Evolutionary conservation across 202 grass and related monocot species (phyloP), one percentile per base, ranked within the genome.

Genomic region (Brachypodium distachyon): DNA sequence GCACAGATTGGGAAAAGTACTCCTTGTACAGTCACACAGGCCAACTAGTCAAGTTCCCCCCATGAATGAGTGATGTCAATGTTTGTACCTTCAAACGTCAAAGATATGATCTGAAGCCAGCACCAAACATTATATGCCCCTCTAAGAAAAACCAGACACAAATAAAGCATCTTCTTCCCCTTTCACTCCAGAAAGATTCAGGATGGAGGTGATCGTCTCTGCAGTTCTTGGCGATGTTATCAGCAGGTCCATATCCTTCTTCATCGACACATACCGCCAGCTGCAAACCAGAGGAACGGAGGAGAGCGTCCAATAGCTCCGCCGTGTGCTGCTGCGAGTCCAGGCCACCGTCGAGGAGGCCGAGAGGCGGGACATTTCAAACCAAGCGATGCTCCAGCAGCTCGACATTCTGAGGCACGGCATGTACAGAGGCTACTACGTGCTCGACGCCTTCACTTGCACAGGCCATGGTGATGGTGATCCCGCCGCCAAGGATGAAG

Each of bases 341-440:
- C 19, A 14, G 48, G 49, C 41, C 63, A 69, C 49, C 63, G 38
- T 79, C 11, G 77, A 79, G 77, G 77, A 79, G 62, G 77, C 77
- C 25, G 62, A 79, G 48, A 11, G 50, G 1, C 50, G 77, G 63
- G 49, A 16, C 77, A 36, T 79, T 63, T 69, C 77, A 9, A 79
- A 79, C 63, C 25, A 32, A 26, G 77, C 36, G 7, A 79, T 79
- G 77, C 77, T 79, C 38, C 77, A 37, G 1, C 77, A 79, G 77
- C 77, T 79, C 49, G 62, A 69, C 34, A 7, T 12, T 62, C 21
- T 79, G 18, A 44, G 62, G 3, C 63, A 79, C 0, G 77, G 33
- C 49, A 79, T 79, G 77, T 79, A 79, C 63, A 28, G 18, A 0
- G 77, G 77, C 37, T 11, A 79, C 63, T 69, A 44, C 77, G 23